Base-by-base conservation (phyloP, 2,329 filamentous ascomycete species). In the Stachybotrys elegans region DNA sequence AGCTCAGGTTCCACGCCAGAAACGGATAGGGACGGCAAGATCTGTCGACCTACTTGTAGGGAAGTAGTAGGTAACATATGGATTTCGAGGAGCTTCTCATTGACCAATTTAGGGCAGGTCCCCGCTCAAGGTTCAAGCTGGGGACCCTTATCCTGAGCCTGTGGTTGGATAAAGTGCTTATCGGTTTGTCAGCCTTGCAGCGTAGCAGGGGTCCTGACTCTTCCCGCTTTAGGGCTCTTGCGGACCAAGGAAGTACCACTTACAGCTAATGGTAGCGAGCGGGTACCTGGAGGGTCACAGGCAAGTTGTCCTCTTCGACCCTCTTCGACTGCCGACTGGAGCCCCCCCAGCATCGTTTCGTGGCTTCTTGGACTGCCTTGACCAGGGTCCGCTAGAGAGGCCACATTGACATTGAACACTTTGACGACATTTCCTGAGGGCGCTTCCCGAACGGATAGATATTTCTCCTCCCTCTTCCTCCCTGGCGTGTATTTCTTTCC, bases 241-340 rank as follows among this genome's bases (percentile, higher is more conserved):
- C 8, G 6, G 31, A 7, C 31, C 31, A 14, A 17, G 31, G 14
- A 34, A 17, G 8, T 8, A 14, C 25, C n/a, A n/a, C n/a, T n/a
- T n/a, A n/a, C n/a, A n/a, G n/a, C n/a, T n/a, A n/a, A 38, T 42
- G 40, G 42, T 45, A 44, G 25, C 14, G 25, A 14, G 25, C 9
- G 31, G 9, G 31, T 16, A 7, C 9, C 19, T 16, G 11, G 31
- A 7, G 31, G 31, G 31, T 34, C 47, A 50, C 51, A 47, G 57
- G 55, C 55, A 62, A 66, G 49, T 62, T 66, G 63, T 66, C 62
- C 63, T 66, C 55, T 66, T 63, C 51, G 44, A 52, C 45, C 51
- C 51, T 51, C 51, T n/a, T n/a, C n/a, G n/a, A n/a, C n/a, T n/a
- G n/a, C n/a, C n/a, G n/a, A n/a, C n/a, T n/a, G n/a, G n/a, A n/a